Evolutionary conservation across 495 filamentous ascomycete genomes (phyloP).

Genomic region (Saxispiralis lemnorum): DNA sequence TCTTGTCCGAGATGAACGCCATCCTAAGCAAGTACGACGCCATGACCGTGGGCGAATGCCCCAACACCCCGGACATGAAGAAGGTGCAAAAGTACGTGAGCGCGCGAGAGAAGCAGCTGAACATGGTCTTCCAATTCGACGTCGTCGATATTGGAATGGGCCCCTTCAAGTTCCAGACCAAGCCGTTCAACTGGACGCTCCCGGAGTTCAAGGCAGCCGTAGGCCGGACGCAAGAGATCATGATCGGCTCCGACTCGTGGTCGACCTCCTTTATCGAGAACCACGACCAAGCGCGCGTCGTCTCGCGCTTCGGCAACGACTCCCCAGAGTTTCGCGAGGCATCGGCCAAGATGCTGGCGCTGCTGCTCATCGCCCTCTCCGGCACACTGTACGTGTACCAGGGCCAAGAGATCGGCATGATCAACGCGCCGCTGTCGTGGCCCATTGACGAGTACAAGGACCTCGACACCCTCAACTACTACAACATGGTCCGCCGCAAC

Average conservation of each 20-base stretch:
- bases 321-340: slow-evolving; percentile 13
- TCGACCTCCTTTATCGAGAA: slow-evolving; percentile 16
- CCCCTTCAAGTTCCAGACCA: neutral
- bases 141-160: slow-evolving; percentile 12
- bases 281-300: slow-evolving; percentile 19
- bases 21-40: slow-evolving; percentile 10
- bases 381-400: slow-evolving; percentile 25
- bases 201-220: neutral
- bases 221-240: neutral
- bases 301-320: slow-evolving; percentile 19
- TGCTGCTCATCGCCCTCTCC: slow-evolving; percentile 13
- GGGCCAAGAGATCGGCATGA: slow-evolving; percentile 25
- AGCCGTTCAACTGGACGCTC: neutral
- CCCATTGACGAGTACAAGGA: slow-evolving; percentile 21
- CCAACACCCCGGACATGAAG: slow-evolving; percentile 8
- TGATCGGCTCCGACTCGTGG: neutral
- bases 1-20: slow-evolving; percentile 19
- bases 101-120: slow-evolving; percentile 10
- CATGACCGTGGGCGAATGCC: slow-evolving; percentile 17
- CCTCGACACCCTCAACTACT: slow-evolving; percentile 18
- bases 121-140: slow-evolving; percentile 23
- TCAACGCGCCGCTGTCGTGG: slow-evolving; percentile 20
- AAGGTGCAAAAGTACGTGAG: slow-evolving; percentile 13
- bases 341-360: slow-evolving; percentile 19
- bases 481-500: slow-evolving; percentile 1